phyloP scores from a whole-genome alignment of 176 grass and related monocot species.

The Oryza meyeriana region DNA sequence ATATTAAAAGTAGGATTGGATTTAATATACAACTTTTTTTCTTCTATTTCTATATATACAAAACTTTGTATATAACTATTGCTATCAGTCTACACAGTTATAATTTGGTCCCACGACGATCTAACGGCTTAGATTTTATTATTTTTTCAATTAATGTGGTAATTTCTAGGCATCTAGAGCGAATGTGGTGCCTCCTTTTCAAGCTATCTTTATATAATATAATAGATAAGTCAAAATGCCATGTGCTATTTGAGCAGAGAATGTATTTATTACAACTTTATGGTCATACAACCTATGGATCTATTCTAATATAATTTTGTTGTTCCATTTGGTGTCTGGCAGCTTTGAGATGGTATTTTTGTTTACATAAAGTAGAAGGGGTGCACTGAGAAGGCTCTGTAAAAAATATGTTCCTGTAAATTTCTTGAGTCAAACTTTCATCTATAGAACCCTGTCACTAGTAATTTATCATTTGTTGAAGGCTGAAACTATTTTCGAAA shows the following conservation, averaged over 20 bases:
- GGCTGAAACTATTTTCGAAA: not conserved
- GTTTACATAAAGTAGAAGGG: not conserved
- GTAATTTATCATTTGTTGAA: not conserved
- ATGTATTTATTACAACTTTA: slow-evolving; percentile 2
- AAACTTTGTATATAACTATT: too few species aligned
- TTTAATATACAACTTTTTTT: too few species aligned
- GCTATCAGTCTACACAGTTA: too few species aligned
- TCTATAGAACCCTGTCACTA: not conserved
- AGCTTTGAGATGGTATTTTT: slow-evolving; percentile 5
- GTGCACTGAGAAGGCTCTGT: not conserved
- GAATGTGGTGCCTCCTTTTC: too few species aligned
- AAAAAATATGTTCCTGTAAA: not conserved
- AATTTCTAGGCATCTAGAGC: too few species aligned
- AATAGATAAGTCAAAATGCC: slow-evolving; percentile 4
- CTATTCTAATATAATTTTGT: not conserved
- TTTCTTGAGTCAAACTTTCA: not conserved
- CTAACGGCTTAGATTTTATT: too few species aligned
- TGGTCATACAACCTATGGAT: not conserved
- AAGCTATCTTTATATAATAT: too few species aligned
- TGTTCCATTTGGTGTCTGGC: not conserved
- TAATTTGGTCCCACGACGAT: too few species aligned
- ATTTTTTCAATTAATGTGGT: too few species aligned
- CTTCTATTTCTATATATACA: too few species aligned
- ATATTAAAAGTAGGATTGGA: too few species aligned
- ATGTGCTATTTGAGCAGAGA: not conserved